Evolutionary conservation across 2,329 filamentous ascomycete species (phyloP), one percentile per base, ranked within the genome.

Genomic region (Xylaria arbuscula): DNA sequence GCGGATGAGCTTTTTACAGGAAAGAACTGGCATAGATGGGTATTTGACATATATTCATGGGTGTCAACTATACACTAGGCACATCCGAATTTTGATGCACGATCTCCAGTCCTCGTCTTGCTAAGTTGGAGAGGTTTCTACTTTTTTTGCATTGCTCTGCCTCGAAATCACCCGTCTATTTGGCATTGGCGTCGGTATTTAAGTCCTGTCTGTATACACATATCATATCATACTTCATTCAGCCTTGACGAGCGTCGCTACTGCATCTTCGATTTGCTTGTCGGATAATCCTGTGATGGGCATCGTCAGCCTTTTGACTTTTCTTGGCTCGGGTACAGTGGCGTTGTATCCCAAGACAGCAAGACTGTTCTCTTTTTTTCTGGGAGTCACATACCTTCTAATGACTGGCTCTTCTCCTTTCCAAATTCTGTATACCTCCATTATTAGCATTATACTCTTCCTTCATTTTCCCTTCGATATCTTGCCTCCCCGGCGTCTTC

Each of bases 181-280:
- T 32, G 32, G 6, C 3, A 42, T 53, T 32, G 45, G 57, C 51
- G 57, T 67, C 51, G n/a, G 50, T 67, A 59, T 63, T 57, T 36
- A 55, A 28, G 28, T 28, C 28, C 5, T 28, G 28, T 28, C 28
- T 28, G 38, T 40, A 73, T 68, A 65, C 56, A 74, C 60, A 73
- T 66, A 68, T 66, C 54, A 76, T 70, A 73, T 45, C 11, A 42
- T 42, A 17, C 15, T n/a, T 15, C 69, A 51, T 79, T 28, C 78
- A 68, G 73, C 76, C 82, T 86, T 86, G 56, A 89, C 87, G 67
- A 89, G 79, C 42, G 82, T 81, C 48, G 86, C 81, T 40, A 89
- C 85, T 2, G 87, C 77, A 10, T 89, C 86, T 79, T 89, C 87
- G 71, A 89, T 87, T 78, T 89, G 83, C 81, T 89, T 88, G 75